Evolutionary conservation across 495 filamentous ascomycete species (phyloP), one percentile per base, ranked within the genome.

Genomic region (Penicillium lividum): DNA sequence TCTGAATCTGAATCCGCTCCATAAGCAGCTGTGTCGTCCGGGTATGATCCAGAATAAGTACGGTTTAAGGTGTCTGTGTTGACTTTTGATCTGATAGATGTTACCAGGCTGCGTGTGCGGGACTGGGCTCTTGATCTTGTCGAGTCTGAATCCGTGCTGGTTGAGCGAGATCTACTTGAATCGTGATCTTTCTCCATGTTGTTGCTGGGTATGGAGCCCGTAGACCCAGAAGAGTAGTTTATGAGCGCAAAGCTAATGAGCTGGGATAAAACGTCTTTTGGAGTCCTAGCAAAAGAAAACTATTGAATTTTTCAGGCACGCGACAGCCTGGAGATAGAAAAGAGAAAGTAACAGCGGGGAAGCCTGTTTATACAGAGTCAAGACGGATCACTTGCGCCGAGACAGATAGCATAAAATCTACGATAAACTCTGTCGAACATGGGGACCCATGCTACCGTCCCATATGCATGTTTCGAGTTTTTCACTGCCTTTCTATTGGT

Each of bases 21-120:
- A 15, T 49, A 49, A n/a, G 46, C 10, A 16, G 16, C 46, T 4
- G 28, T 31, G 15, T 49, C 46, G 15, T 49, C 46, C 6, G 46
- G 46, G 28, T 49, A 49, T 31, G 46, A 30, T 31, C 46, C 46
- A 1, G 46, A 49, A 30, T 49, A 49, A 13, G 46, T 49, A 6
- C 15, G 28, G 28, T 31, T 16, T 28, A 49, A 29, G 0, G 16
- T 8, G 4, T 31, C 28, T 16, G 13, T n/a, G 13, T 30, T 49
- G 28, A 16, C 18, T 49, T 16, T 49, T 1, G 46, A 49, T 8
- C 27, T 46, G 16, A 46, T 46, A 22, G 44, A 27, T 8, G 16
- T 7, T 27, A 28, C 13, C 4, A 30, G 28, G 15, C 28, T 49
- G 5, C 7, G 27, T n/a, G 22, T 4, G 8, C 46, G 46, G 2